phyloP scores from a whole-genome alignment of 2,329 filamentous ascomycete species.

The Pseudogymnoascus sp. region DNA sequence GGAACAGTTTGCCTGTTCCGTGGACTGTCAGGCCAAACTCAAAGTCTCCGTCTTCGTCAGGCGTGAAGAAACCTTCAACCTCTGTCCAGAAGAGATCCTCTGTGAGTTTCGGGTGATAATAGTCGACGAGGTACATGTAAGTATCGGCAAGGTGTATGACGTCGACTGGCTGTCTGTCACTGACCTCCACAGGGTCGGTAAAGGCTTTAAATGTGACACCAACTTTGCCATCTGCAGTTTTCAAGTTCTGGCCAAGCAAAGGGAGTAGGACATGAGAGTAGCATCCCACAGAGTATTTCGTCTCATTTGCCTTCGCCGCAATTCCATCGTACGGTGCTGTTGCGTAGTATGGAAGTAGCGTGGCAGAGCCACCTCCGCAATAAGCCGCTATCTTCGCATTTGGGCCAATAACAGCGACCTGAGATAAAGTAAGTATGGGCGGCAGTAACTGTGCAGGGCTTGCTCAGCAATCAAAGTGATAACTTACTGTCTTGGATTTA shows the following conservation, averaged over 20 bases:
- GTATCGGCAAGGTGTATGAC: conserved; percentile 37
- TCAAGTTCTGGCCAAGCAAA: conserved; percentile 46
- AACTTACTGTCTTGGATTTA: conserved; percentile 35
- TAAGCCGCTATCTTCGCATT: conserved; percentile 38
- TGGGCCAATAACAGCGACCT: conserved; percentile 46
- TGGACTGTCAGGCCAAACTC: conserved; percentile 29
- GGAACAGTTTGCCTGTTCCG: conserved; percentile 30
- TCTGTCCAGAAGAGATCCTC: conserved; percentile 34
- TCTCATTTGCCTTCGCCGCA: conserved; percentile 16
- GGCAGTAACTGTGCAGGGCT: background rate
- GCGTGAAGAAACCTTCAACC: conserved; percentile 29
- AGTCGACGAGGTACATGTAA: conserved; percentile 40
- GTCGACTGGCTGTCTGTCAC: conserved; percentile 44
- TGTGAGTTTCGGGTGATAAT: conserved; percentile 29
- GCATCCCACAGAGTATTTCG: conserved; percentile 48
- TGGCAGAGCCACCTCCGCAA: conserved; percentile 31
- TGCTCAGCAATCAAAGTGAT: background rate
- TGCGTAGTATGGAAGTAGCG: conserved; percentile 28
- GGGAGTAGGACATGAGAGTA: conserved; percentile 59
- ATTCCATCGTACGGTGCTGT: conserved; percentile 29
- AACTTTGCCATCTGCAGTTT: conserved; percentile 42
- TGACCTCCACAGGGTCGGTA: conserved; percentile 40
- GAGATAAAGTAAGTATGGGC: background rate
- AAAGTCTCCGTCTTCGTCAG: conserved; percentile 27
- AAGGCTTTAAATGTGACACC: conserved; percentile 59